phyloP scores from a whole-genome alignment of 805 yeast species.

The Saccharomycopsis vini region DNA sequence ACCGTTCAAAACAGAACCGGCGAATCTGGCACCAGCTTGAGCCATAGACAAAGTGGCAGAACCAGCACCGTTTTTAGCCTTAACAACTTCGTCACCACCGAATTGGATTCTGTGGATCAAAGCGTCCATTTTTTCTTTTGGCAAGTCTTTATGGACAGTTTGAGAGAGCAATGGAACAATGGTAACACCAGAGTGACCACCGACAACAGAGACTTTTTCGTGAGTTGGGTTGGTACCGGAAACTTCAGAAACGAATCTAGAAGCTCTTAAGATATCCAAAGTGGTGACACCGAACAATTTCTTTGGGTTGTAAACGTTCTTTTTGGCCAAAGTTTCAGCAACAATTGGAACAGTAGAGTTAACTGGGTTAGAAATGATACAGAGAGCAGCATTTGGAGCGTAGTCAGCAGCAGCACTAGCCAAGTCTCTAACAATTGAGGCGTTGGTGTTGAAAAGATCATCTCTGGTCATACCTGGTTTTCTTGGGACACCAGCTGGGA shows the following conservation, averaged over 20 bases:
- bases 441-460: conserved; percentile 76
- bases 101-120: conserved; percentile 71
- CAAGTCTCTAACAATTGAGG: conserved; percentile 70
- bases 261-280: conserved; percentile 66
- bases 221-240: conserved; percentile 48
- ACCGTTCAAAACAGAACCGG: conserved; percentile 54
- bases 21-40: conserved; percentile 71
- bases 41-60: conserved; percentile 85
- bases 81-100: conserved; percentile 85
- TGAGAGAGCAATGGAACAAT: conserved; percentile 68
- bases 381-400: conserved; percentile 60
- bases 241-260: conserved; percentile 54
- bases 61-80: conserved; percentile 78
- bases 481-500: conserved; percentile 88
- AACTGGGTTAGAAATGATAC: conserved; percentile 72
- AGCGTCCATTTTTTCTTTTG: conserved; percentile 39
- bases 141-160: conserved; percentile 42
- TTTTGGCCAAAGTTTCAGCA: conserved; percentile 64
- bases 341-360: conserved; percentile 81
- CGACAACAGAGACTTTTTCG: conserved; percentile 64
- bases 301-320: conserved; percentile 67
- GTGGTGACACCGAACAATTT: conserved; percentile 80
- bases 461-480: conserved; percentile 88
- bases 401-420: conserved; percentile 59
- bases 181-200: conserved; percentile 82